These are phyloP conservation scores for Rhizopus delemar DNA, from an alignment of 371 early-diverging fungal genomes.

Conservation along the genomic window DNA sequence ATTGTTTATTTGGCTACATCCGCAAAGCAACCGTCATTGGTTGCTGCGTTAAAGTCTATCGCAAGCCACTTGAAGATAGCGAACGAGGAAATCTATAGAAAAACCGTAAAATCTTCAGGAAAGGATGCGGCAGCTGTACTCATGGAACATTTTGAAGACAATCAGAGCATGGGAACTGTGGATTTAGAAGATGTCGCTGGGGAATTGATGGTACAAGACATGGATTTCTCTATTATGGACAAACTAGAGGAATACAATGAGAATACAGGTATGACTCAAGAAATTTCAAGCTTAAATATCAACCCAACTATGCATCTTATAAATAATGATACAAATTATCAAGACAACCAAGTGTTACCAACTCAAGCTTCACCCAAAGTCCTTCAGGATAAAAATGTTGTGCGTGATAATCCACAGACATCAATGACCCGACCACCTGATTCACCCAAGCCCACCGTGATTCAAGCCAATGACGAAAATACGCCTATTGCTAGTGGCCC, in stretches of 20 bases:
- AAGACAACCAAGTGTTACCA: neutral
- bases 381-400: neutral
- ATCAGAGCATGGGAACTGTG: neutral
- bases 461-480: neutral
- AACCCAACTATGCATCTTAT: neutral
- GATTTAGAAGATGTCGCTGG: neutral
- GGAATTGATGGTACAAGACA: neutral
- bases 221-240: neutral
- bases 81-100: conserved; percentile 34
- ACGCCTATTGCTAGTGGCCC: neutral
- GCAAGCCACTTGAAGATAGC: conserved; percentile 28
- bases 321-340: neutral
- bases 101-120: neutral
- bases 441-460: neutral
- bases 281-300: neutral
- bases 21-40: neutral
- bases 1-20: conserved; percentile 13
- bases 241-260: neutral
- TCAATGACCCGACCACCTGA: neutral
- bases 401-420: neutral
- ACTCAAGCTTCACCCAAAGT: neutral
- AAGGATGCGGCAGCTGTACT: neutral
- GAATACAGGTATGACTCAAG: neutral
- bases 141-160: neutral
- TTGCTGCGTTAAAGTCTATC: conserved; percentile 7